Conservation (phyloP, 805 yeast genomes). For the Lipomyces chichibuensis region DNA sequence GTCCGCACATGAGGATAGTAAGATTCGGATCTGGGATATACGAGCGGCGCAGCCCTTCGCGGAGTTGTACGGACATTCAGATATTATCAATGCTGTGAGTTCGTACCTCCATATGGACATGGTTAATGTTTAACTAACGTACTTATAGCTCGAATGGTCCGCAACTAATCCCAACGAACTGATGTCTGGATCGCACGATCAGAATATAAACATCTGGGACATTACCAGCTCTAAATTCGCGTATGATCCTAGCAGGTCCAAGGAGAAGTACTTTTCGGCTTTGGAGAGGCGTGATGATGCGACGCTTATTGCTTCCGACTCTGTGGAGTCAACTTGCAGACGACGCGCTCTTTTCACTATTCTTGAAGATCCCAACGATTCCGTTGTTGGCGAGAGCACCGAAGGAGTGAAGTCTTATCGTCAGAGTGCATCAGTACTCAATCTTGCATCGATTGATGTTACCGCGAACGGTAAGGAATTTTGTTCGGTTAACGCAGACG, state of each 20-base stretch:
- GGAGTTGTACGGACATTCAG: constrained; percentile 59
- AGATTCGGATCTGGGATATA: constrained; percentile 74
- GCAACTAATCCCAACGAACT: constrained; percentile 50
- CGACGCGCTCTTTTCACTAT: constrained; percentile 28
- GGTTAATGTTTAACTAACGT: neutral
- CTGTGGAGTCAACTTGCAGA: constrained; percentile 14
- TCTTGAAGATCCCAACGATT: constrained; percentile 26
- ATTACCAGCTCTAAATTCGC: constrained; percentile 38
- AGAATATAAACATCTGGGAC: constrained; percentile 71
- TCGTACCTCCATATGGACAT: constrained; percentile 50
- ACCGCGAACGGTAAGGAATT: constrained; percentile 18
- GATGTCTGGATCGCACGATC: constrained; percentile 65
- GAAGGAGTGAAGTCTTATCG: constrained; percentile 27
- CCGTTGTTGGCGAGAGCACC: constrained; percentile 6
- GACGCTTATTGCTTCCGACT: constrained; percentile 17
- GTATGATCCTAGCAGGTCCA: constrained; percentile 25
- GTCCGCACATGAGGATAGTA: constrained; percentile 60
- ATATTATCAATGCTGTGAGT: constrained; percentile 57
- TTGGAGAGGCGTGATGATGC: constrained; percentile 19
- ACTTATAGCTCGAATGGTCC: constrained; percentile 32
- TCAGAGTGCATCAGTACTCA: constrained; percentile 20
- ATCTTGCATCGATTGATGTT: constrained; percentile 17
- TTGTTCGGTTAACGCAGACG: constrained; percentile 27
- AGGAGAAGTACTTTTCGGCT: constrained; percentile 25
- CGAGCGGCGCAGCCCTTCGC: constrained; percentile 60